Evolutionary conservation across 352 stramenopile species (phyloP).

Genomic region (Globisporangium nagaii): DNA sequence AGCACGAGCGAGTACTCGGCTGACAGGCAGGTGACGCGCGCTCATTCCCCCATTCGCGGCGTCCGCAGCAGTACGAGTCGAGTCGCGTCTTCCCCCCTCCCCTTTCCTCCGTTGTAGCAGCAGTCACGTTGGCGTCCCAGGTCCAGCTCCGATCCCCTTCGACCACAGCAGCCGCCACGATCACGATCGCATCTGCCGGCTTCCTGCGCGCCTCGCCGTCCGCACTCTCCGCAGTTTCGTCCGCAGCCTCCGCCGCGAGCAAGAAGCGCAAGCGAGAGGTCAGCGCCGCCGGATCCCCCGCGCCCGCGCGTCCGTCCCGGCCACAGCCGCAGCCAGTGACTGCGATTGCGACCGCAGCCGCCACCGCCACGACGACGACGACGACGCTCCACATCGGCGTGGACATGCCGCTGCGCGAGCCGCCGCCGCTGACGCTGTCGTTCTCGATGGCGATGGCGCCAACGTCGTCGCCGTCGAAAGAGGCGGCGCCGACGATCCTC

Average conservation of each 20-base stretch:
- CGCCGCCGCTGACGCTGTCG: conserved; percentile 7
- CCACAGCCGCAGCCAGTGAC: not conserved
- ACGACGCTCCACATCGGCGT: conserved; percentile 13
- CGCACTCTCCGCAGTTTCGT: not conserved
- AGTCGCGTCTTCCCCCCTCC: not conserved
- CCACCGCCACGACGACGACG: not conserved
- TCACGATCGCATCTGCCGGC: not conserved
- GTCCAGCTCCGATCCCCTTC: conserved; percentile 5
- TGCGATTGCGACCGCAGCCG: no score
- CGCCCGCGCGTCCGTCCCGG: not conserved
- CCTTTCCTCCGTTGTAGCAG: not conserved
- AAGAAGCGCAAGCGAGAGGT: conserved; percentile 16
- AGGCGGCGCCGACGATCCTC: conserved; percentile 9
- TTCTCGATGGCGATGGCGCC: conserved; percentile 3
- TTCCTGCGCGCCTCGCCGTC: conserved; percentile 2
- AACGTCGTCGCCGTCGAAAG: not conserved
- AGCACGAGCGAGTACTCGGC: not conserved
- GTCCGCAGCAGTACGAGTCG: not conserved
- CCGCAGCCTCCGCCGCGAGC: not conserved
- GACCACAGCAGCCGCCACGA: not conserved
- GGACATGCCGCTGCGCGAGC: conserved; percentile 16
- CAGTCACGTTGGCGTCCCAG: conserved; percentile 5
- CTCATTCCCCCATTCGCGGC: conserved; percentile 16
- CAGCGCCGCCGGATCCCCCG: not conserved
- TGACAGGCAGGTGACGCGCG: not conserved